Evolutionary conservation across 2,329 filamentous ascomycete genomes (phyloP).

Genomic region (Aspergillus uvarum): DNA sequence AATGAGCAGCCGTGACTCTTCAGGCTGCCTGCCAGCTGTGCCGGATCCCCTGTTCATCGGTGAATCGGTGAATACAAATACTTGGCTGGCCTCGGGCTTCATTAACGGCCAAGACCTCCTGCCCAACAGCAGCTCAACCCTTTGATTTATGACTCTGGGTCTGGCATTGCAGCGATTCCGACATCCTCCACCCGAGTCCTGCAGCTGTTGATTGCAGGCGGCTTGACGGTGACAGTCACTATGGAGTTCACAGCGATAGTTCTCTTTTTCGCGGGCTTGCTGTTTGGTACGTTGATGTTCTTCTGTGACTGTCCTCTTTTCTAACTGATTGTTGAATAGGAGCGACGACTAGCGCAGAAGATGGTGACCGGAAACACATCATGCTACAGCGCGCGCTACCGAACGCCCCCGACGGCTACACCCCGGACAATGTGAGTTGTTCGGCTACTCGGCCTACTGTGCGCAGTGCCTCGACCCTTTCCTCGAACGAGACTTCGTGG

Average conservation of each 20-base stretch:
- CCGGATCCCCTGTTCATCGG: background rate
- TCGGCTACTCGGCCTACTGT: slow-evolving; percentile 67
- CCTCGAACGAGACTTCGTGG: slow-evolving; percentile 72
- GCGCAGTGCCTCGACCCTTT: slow-evolving; percentile 64
- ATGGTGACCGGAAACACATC: background rate
- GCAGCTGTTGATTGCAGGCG: background rate
- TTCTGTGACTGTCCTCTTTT: background rate
- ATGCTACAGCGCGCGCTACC: slow-evolving; percentile 47
- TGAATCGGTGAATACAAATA: background rate
- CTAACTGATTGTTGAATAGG: background rate
- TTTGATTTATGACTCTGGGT: background rate
- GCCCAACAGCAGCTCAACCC: background rate
- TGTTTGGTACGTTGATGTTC: background rate
- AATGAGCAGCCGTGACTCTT: background rate
- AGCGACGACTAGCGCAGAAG: background rate
- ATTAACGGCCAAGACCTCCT: background rate
- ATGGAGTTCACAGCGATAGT: background rate
- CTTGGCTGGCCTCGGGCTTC: background rate
- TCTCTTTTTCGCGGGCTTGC: background rate
- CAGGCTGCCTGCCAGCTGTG: background rate
- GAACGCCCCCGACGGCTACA: slow-evolving; percentile 68
- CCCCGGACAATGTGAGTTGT: slow-evolving; percentile 67
- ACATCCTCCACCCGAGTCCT: background rate
- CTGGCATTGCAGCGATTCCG: background rate
- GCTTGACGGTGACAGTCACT: background rate